Conservation (phyloP, 2,329 filamentous ascomycete genomes). For the Monilinia aucupariae region DNA sequence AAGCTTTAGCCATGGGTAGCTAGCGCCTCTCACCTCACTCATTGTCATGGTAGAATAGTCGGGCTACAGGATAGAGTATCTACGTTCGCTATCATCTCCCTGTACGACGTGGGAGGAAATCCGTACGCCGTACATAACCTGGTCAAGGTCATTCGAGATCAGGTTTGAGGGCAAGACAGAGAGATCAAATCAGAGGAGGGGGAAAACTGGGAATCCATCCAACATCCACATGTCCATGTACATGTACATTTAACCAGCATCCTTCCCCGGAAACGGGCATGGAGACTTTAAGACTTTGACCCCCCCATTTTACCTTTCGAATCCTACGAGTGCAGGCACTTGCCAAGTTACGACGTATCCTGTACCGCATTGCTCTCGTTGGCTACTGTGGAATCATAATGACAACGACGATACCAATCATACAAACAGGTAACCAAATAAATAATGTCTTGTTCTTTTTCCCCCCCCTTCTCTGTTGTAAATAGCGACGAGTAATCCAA, state of each 20-base stretch:
- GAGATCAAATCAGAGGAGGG: background rate
- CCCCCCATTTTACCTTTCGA: too few species aligned
- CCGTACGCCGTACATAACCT: background rate
- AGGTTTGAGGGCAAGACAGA: background rate
- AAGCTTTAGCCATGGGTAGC: background rate
- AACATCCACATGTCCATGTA: constrained; percentile 1
- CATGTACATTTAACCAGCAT: background rate
- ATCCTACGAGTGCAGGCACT: too few species aligned
- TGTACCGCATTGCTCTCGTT: too few species aligned
- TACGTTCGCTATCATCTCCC: background rate
- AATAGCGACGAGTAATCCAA: background rate
- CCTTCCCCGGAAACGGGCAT: constrained; percentile 4
- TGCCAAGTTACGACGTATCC: too few species aligned
- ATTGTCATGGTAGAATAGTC: too few species aligned
- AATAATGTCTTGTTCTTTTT: background rate
- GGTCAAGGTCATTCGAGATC: background rate
- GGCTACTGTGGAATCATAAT: too few species aligned
- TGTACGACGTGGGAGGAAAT: background rate
- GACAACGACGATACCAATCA: too few species aligned
- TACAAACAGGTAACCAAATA: background rate
- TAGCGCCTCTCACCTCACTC: too few species aligned
- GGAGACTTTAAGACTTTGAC: too few species aligned
- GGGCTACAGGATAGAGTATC: too few species aligned
- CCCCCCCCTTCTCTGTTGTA: too few species aligned
- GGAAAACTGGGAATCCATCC: background rate